Base-by-base conservation (phyloP, 2,329 filamentous ascomycete genomes). In the Aspergillus calidoustus region DNA sequence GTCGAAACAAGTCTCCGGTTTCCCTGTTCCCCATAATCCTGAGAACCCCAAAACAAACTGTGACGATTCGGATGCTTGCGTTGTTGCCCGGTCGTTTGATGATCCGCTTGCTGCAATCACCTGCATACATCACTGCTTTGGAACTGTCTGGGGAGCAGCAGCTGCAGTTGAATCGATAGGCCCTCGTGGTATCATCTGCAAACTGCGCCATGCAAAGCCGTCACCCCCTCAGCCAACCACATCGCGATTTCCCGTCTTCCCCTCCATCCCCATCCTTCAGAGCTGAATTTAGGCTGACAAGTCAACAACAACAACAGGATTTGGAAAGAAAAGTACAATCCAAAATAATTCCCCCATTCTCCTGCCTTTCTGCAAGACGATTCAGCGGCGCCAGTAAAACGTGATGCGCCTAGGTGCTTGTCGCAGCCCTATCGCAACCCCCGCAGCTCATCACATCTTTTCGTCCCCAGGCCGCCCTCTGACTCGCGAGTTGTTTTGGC, bases 321-420 rank as follows among this genome's bases (percentile, higher is more conserved):
- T 74, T 97, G 94, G 92, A 98, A 98, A 77, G 93, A 96, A 65
- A 98, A 98, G 80, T 97, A 98, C 80, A 85, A 83, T 65, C 82
- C 83, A 22, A 82, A 83, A 52, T 62, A 60, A 50, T 43, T 38
- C 28, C 5, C 22, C 28, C 44, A 31, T 38, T 49, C 43, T 22
- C 47, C 47, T 41, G 31, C 28, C 43, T 47, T 31, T 53, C 48
- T 54, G 41, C 49, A 49, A n/a, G 30, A 41, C 28, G 34, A 43
- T 46, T 43, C n/a, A 48, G 43, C 15, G 34, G 48, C 49, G 22
- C 41, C 41, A 28, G 41, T 49, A 38, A 51, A 25, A 28, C 41
- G 8, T 47, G 54, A 44, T 34, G 43, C 23, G 25, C 17, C 48
- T 34, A 54, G 50, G 43, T 44, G 15, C 44, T 56, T 49, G 13